Evolutionary conservation across 257 asterid genomes (phyloP).

Genomic region (Lavandula angustifolia): DNA sequence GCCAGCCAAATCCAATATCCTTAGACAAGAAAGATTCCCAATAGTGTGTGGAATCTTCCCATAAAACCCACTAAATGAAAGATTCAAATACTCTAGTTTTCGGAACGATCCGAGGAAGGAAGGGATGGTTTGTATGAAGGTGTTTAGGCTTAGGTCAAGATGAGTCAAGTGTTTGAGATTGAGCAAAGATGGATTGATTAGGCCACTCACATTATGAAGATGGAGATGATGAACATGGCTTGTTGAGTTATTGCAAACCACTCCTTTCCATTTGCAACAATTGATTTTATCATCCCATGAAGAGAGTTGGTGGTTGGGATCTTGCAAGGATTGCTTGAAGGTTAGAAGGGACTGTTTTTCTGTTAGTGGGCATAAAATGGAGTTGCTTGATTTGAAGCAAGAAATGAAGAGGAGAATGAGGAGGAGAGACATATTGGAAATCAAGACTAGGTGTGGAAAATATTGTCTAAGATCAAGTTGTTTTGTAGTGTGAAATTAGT

Average conservation of each 20-base stretch:
- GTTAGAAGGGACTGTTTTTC: slow-evolving; percentile 35
- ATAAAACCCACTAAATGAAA: slow-evolving; percentile 21
- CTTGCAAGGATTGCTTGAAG: slow-evolving; percentile 28
- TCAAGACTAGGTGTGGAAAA: too few relatives aligned
- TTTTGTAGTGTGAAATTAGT: too few relatives aligned
- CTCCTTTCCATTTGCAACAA: slow-evolving; percentile 38
- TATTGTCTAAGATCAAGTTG: too few relatives aligned
- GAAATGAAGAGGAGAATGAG: background rate
- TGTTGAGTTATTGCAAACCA: slow-evolving; percentile 27
- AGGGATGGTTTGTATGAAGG: slow-evolving; percentile 32
- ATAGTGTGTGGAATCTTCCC: slow-evolving; percentile 23
- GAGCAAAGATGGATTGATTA: slow-evolving; percentile 24
- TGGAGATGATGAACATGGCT: slow-evolving; percentile 14
- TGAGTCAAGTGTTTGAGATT: slow-evolving; percentile 30
- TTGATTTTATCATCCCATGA: slow-evolving; percentile 30
- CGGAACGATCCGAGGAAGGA: slow-evolving; percentile 26
- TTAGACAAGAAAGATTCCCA: slow-evolving; percentile 35
- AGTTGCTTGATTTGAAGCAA: background rate
- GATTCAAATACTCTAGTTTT: slow-evolving; percentile 26
- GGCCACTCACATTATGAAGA: slow-evolving; percentile 24
- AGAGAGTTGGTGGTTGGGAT: slow-evolving; percentile 14
- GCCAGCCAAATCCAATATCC: background rate
- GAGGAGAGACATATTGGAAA: background rate
- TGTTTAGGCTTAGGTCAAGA: slow-evolving; percentile 32
- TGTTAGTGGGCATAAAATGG: background rate